Percentiles rank a stretch among this genome's conserved stretches.
These are phyloP conservation scores for Friedmanniomyces endolithicus DNA, from an alignment of 495 filamentous ascomycete genomes.

Conservation along the genomic window DNA sequence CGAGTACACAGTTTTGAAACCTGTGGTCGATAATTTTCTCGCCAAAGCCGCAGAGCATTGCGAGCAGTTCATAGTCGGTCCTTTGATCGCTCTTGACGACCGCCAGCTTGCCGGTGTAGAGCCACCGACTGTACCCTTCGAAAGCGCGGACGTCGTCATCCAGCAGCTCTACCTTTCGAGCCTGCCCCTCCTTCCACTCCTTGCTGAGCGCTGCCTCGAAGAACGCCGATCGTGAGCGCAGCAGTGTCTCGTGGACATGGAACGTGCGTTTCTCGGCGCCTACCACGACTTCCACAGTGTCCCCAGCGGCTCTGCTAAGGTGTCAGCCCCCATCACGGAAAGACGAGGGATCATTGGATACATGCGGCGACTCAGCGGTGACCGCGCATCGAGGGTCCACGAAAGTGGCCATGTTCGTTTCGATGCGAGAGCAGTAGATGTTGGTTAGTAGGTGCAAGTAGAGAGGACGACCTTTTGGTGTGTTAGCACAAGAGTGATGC, in stretches of 20 bases:
- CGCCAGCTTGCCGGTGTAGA: conserved; percentile 7
- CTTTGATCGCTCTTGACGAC: neutral
- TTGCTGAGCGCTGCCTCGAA: conserved; percentile 15
- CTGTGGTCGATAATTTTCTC: conserved; percentile 4
- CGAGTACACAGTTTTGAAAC: conserved; percentile 11
- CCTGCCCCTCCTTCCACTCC: conserved; percentile 2
- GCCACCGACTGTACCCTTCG: conserved; percentile 10
- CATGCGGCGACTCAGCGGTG: neutral
- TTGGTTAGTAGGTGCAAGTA: no score
- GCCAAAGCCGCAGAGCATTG: conserved; percentile 4
- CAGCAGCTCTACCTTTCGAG: conserved; percentile 3
- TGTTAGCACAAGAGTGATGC: no score
- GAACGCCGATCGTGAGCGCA: conserved; percentile 3
- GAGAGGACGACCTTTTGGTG: no score
- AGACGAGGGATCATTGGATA: neutral
- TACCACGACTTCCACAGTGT: neutral
- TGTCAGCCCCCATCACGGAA: neutral
- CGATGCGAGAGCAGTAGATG: no score
- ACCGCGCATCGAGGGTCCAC: neutral
- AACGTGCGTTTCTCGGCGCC: neutral
- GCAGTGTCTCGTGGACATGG: neutral
- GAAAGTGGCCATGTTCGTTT: no score
- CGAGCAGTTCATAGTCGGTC: neutral
- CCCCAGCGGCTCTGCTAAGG: neutral
- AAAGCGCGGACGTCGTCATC: conserved; percentile 7